phyloP scores from a whole-genome alignment of 2,329 filamentous ascomycete genomes.

The Fusarium ramigenum region DNA sequence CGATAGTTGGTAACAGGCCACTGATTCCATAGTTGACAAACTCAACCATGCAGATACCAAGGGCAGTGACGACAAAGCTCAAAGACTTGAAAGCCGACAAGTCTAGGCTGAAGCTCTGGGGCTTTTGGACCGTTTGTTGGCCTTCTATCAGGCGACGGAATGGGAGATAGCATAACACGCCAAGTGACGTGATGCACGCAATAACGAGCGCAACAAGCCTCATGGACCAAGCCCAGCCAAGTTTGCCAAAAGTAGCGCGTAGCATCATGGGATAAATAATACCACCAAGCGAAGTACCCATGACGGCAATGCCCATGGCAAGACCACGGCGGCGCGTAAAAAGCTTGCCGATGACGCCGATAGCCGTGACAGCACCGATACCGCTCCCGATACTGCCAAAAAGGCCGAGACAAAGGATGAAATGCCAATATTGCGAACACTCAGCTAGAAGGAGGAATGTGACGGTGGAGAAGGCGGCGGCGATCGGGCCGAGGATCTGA shows the following conservation, averaged over 20 bases:
- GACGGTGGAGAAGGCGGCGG: slow-evolving; percentile 47
- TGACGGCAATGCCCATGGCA: slow-evolving; percentile 28
- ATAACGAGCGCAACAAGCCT: slow-evolving; percentile 43
- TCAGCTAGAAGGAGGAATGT: slow-evolving; percentile 56
- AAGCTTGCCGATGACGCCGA: slow-evolving; percentile 45
- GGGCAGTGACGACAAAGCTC: slow-evolving; percentile 51
- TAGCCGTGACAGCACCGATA: slow-evolving; percentile 46
- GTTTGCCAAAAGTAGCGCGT: slow-evolving; percentile 34
- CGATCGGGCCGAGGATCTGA: slow-evolving; percentile 49
- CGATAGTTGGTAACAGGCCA: slow-evolving; percentile 57
- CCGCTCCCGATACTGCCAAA: slow-evolving; percentile 54
- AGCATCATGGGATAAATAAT: slow-evolving; percentile 47
- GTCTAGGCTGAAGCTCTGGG: slow-evolving; percentile 40
- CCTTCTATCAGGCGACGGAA: slow-evolving; percentile 31
- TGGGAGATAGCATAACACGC: slow-evolving; percentile 48
- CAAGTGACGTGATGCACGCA: slow-evolving; percentile 36
- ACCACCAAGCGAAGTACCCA: slow-evolving; percentile 40
- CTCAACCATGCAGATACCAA: slow-evolving; percentile 55
- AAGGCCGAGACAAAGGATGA: slow-evolving; percentile 54
- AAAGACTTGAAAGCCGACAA: slow-evolving; percentile 51
- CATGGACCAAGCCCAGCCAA: slow-evolving; percentile 48
- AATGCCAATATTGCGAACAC: slow-evolving; percentile 59
- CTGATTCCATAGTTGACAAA: slow-evolving; percentile 59
- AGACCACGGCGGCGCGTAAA: slow-evolving; percentile 30
- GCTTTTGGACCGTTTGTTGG: not conserved